These are phyloP conservation scores for Coniochaeta pulveracea DNA, from an alignment of 2,329 filamentous ascomycete genomes.

Conservation along the genomic window DNA sequence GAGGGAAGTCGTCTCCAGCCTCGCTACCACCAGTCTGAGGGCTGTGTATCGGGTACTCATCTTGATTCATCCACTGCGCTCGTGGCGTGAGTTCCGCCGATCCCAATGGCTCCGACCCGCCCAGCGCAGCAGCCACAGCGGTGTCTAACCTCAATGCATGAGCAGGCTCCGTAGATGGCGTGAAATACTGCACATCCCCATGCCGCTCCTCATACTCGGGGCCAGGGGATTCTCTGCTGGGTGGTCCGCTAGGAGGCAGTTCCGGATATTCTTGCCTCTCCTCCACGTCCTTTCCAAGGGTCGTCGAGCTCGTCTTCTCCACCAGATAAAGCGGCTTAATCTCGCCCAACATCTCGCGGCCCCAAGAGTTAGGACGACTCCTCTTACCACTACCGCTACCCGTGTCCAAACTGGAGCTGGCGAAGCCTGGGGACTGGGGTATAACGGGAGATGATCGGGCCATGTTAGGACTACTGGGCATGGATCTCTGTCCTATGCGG, in stretches of 20 bases:
- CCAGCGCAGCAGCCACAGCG: conserved; percentile 3
- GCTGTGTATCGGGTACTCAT: no score
- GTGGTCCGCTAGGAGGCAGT: conserved; percentile 30
- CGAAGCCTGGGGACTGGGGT: conserved; percentile 20
- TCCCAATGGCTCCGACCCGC: conserved; percentile 35
- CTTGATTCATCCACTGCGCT: not conserved
- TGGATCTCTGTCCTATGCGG: conserved; percentile 34
- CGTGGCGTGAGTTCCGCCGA: conserved; percentile 61
- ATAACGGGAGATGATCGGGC: conserved; percentile 21
- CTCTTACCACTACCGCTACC: conserved; percentile 22
- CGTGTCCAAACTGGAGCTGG: no score
- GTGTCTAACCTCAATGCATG: conserved; percentile 9
- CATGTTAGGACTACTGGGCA: conserved; percentile 29
- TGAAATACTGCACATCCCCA: conserved; percentile 16
- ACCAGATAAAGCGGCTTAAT: conserved; percentile 76
- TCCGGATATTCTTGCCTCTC: conserved; percentile 31
- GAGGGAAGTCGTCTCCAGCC: not conserved
- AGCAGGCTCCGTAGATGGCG: not conserved
- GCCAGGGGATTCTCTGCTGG: conserved; percentile 22
- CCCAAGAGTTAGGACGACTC: conserved; percentile 48
- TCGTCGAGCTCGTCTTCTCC: conserved; percentile 39
- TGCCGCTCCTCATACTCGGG: conserved; percentile 17
- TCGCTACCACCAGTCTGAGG: not conserved
- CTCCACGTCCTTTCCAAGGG: conserved; percentile 17
- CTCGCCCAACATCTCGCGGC: conserved; percentile 36